Evolutionary conservation across 345 rosid species (phyloP), one percentile per base, ranked within the genome.

Genomic region (Rubroshorea leprosula): DNA sequence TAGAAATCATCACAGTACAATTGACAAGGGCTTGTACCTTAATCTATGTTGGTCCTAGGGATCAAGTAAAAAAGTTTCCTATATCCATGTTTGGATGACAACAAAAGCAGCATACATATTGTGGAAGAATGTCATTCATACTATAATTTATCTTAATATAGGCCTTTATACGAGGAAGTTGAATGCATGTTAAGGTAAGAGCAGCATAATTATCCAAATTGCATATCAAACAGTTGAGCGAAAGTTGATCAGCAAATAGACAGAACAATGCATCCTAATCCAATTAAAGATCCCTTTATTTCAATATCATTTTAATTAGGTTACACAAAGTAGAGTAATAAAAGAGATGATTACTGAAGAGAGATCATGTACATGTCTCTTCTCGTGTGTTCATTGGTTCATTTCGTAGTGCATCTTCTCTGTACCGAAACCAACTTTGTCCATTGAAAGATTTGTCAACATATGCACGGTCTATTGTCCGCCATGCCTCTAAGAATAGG

Each of bases 381-480:
- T 89, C 83, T 57, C 96, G 69, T 5, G 78, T 79, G 69, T 84
- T 89, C 97, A 89, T 92, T 2, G 91, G 89, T 61, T 89, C 98
- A 63, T 75, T 86, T 41, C 83, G 87, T 61, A 92, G 64, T 9
- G 96, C 97, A 69, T 80, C 72, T 72, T 92, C 97, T 79, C 98
- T 81, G 50, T 92, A 92, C 50, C 89, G 89, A 75, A 92, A 92
- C 98, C 98, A 89, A 72, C 93, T 86, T 69, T 92, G 98, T 7
- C 95, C 98, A 63, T 92, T 92, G 64, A 92, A 92, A 47, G 80
- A 81, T 66, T 92, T 92, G 67, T 92, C 98, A 15, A 89, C 66
- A 63, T 83, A 92, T 0, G 98, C 95, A 29, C 94, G 95, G 66
- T 89, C 98, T 68, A 92, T 86, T 12, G 93, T 84, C 60, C 98